Conservation (phyloP, 2,329 filamentous ascomycete genomes). For the Phyllosticta paracitricarpa region DNA sequence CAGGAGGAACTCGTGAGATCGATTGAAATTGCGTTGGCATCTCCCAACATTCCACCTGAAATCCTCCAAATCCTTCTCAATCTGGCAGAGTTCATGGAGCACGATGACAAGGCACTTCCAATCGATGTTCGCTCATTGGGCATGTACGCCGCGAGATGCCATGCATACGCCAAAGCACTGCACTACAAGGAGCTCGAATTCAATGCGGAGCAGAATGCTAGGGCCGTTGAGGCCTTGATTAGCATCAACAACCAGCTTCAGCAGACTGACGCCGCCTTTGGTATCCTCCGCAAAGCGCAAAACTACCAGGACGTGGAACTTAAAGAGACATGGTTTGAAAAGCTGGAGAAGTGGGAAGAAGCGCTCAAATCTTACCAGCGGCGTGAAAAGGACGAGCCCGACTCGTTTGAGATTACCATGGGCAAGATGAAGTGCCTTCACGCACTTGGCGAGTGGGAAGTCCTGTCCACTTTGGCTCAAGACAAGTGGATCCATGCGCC, state of each 20-base stretch:
- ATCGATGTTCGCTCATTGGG: slow-evolving; percentile 95
- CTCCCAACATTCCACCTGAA: slow-evolving; percentile 90
- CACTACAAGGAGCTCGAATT: slow-evolving; percentile 99
- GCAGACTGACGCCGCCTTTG: slow-evolving; percentile 96
- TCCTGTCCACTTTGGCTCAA: slow-evolving; percentile 76
- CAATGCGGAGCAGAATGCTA: slow-evolving; percentile 90
- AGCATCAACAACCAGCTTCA: slow-evolving; percentile 99
- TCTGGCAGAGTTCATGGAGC: slow-evolving; percentile 98
- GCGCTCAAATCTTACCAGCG: slow-evolving; percentile 85
- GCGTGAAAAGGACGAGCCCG: slow-evolving; percentile 61
- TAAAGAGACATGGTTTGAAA: slow-evolving; percentile 98
- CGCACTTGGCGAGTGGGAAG: slow-evolving; percentile 94
- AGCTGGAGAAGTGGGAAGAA: slow-evolving; percentile 96
- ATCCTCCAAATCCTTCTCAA: slow-evolving; percentile 90
- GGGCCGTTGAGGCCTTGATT: slow-evolving; percentile 91
- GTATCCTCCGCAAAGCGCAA: slow-evolving; percentile 92
- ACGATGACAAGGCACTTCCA: slow-evolving; percentile 94
- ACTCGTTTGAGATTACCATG: slow-evolving; percentile 91
- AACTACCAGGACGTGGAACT: slow-evolving; percentile 92
- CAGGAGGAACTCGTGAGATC: slow-evolving; percentile 94
- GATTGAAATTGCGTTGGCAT: slow-evolving; percentile 91
- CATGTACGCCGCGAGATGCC: slow-evolving; percentile 89
- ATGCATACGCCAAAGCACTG: slow-evolving; percentile 94
- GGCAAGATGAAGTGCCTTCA: slow-evolving; percentile 99
- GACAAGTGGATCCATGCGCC: slow-evolving; percentile 90